Conservation (phyloP, 305 asterid genomes). For the Striga hermonthica region DNA sequence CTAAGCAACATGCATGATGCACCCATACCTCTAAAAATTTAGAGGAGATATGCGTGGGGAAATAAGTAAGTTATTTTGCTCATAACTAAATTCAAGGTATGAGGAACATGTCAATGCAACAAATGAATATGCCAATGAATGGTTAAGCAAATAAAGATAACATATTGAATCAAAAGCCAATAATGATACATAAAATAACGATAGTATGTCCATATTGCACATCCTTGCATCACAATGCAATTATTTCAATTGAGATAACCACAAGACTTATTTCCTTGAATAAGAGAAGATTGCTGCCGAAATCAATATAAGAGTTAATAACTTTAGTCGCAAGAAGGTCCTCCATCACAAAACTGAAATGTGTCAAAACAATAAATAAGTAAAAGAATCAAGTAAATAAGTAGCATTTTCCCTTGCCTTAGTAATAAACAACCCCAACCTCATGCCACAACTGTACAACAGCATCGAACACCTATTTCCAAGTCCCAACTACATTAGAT, state of each 20-base stretch:
- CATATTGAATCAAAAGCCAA: background rate
- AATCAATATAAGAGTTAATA: no score
- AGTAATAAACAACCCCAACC: no score
- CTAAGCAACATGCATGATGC: background rate
- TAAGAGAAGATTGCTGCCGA: no score
- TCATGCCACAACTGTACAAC: no score
- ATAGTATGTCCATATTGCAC: background rate
- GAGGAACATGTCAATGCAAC: background rate
- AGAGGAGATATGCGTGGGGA: background rate
- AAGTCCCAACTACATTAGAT: no score
- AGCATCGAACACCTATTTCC: no score
- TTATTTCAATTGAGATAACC: constrained; percentile 9
- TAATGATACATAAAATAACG: background rate
- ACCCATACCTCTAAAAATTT: background rate
- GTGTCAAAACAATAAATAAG: no score
- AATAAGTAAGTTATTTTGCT: background rate
- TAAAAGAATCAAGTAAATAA: no score
- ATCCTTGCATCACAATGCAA: constrained; percentile 2
- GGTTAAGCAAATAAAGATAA: constrained; percentile 14
- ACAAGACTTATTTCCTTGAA: background rate
- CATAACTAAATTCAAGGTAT: background rate
- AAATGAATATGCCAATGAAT: background rate
- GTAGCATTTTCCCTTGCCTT: no score
- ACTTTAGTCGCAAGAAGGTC: no score
- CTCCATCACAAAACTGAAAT: no score